A percentile compares a stretch with the other conserved stretches of the same genome.
These are phyloP conservation scores for Erodium maritimum DNA, from an alignment of 345 rosid species.

Conservation along the genomic window DNA sequence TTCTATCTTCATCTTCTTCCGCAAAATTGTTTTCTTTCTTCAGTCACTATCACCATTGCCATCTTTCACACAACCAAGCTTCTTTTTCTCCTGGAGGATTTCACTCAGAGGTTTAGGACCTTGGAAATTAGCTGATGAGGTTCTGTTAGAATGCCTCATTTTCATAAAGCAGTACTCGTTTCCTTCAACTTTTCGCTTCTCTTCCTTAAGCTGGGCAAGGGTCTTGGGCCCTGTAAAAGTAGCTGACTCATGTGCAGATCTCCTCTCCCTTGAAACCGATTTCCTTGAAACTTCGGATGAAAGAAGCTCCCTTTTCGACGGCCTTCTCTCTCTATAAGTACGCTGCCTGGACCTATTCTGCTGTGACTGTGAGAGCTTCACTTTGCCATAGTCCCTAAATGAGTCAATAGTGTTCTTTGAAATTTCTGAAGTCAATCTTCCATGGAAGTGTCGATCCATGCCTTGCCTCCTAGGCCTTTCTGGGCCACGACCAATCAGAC, in stretches of 20 bases:
- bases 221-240: conserved; percentile 42
- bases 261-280: conserved; percentile 17
- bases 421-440: conserved; percentile 22
- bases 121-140: conserved; percentile 22
- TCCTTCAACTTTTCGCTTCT: conserved; percentile 24
- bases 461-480: conserved; percentile 18
- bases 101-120: conserved; percentile 46
- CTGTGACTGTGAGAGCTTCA: conserved; percentile 9
- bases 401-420: conserved; percentile 18
- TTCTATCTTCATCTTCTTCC: background rate
- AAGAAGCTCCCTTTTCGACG: conserved; percentile 7
- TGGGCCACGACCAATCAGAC: conserved; percentile 8
- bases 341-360: conserved; percentile 12
- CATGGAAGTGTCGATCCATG: conserved; percentile 10
- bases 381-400: conserved; percentile 11
- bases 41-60: background rate
- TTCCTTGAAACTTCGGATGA: conserved; percentile 18
- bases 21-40: background rate
- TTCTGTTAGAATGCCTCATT: conserved; percentile 4
- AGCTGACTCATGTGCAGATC: conserved; percentile 11
- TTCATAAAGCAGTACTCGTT: conserved; percentile 4
- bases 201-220: conserved; percentile 42
- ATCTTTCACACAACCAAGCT: background rate
- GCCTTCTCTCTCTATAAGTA: conserved; percentile 16
- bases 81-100: conserved; percentile 38